These are phyloP conservation scores for Coffea humblotiana DNA, from an alignment of 305 asterid species.

Conservation along the genomic window DNA sequence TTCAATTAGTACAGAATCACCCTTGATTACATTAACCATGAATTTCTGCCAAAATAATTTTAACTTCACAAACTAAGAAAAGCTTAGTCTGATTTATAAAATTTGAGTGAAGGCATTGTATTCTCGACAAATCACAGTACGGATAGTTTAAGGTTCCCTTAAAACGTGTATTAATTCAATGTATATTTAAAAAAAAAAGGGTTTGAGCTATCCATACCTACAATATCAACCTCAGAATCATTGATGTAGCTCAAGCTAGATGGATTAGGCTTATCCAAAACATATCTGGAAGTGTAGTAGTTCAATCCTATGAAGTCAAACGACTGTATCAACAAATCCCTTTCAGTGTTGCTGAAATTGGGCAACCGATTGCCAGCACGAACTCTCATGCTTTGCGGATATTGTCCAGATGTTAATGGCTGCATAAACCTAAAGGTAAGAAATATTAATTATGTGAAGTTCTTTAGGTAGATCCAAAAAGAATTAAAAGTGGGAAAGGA, in stretches of 20 bases:
- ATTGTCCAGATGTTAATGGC: conserved; percentile 39
- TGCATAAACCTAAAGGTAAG: conserved; percentile 40
- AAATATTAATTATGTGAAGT: background rate
- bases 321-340: conserved; percentile 32
- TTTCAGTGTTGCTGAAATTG: conserved; percentile 34
- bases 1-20: no score
- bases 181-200: background rate
- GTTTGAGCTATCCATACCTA: conserved; percentile 28
- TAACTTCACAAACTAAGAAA: no score
- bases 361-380: conserved; percentile 42
- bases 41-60: no score
- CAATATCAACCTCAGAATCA: conserved; percentile 37
- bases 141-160: background rate
- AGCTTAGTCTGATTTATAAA: no score
- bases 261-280: conserved; percentile 36
- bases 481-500: no score
- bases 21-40: background rate
- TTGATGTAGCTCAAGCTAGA: conserved; percentile 39
- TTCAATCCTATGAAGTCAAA: conserved; percentile 46
- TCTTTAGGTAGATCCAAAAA: no score
- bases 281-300: conserved; percentile 52
- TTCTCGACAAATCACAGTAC: no score
- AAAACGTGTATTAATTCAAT: background rate
- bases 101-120: no score
- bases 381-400: conserved; percentile 42